Evolutionary conservation across 768 basidiomycete genomes (phyloP).

Genomic region (Boletellus emodensis): DNA sequence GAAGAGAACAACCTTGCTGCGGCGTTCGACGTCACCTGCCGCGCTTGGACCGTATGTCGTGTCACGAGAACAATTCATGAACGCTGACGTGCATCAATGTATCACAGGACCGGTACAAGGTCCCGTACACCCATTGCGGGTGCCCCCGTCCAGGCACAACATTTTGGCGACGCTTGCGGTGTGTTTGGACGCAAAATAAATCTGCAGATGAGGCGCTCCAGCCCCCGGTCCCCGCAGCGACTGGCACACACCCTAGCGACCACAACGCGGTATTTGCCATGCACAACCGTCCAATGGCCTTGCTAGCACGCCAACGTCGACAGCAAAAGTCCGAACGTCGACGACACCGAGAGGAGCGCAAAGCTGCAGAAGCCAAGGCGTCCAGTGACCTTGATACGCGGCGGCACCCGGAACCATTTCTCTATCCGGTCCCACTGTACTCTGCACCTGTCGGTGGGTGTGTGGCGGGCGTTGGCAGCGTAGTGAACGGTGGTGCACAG

Average conservation of each 20-base stretch:
- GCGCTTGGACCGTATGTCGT: slow-evolving; percentile 39
- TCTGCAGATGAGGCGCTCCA: slow-evolving; percentile 23
- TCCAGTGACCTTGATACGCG: not conserved
- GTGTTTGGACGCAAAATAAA: slow-evolving; percentile 8
- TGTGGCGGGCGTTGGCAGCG: not conserved
- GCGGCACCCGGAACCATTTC: not conserved
- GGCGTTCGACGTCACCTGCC: slow-evolving; percentile 48
- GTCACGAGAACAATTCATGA: not conserved
- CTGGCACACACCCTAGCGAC: slow-evolving; percentile 51
- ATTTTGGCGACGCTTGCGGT: slow-evolving; percentile 41
- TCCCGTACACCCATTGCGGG: slow-evolving; percentile 57
- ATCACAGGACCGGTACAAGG: slow-evolving; percentile 40
- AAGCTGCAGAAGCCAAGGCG: not conserved
- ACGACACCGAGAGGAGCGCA: not conserved
- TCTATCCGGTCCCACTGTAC: not conserved
- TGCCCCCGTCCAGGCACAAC: slow-evolving; percentile 46
- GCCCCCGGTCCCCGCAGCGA: slow-evolving; percentile 33
- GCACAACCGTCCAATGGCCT: slow-evolving; percentile 10
- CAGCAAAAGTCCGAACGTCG: slow-evolving; percentile 10
- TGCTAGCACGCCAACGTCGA: slow-evolving; percentile 8
- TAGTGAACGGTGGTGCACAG: not conserved
- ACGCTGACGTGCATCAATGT: not conserved
- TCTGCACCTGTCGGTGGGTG: not conserved
- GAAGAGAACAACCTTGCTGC: slow-evolving; percentile 41
- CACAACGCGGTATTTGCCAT: slow-evolving; percentile 44